Base-by-base conservation (phyloP, 2,329 filamentous ascomycete species). In the Podosphaera fusca region DNA sequence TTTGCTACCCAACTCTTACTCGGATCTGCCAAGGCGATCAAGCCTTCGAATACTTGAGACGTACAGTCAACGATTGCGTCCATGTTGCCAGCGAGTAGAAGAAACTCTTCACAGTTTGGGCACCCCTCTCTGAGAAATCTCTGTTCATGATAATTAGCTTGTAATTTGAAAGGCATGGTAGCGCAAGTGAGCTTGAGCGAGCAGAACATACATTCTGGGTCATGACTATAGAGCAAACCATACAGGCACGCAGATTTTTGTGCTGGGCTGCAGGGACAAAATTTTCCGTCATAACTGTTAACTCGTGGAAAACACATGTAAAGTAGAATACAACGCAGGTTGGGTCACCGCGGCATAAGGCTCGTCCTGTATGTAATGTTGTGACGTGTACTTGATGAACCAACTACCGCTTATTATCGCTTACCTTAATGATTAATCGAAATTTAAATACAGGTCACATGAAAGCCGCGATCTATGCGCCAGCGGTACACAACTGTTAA, bases 151-250 rank as follows among this genome's bases (percentile, higher is more conserved):
- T n/a, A 34, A 47, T 61, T 56, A 57, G 51, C 59, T 53, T 31
- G 52, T 34, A n/a, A n/a, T 56, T 58, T 57, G 33, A 21, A 31
- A 50, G 30, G 42, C 38, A 7, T 33, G 40, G 33, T 45, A 36
- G 35, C 58, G 34, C 53, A 21, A 42, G 45, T 60, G 63, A 55
- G n/a, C 38, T 42, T 3, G 10, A 45, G 34, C 51, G 45, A 59
- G 30, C 45, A 38, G 49, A 53, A 69, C 77, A 63, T 73, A 88
- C 85, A 63, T 76, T 76, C 66, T 83, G 81, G 60, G 85, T 83
- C 75, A 90, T 87, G 62, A 96, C 87, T 68, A 96, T 85, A 57
- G 87, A 90, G 79, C 92, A 98, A 64, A 96, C 87, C 88, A 98
- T 95, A 76, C 92, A 98, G 66, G 92, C 92, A 71, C 92, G 89